Percentiles rank a stretch among this genome's conserved stretches.
These are phyloP conservation scores for Phialophora macrospora DNA, from an alignment of 2,329 filamentous ascomycete species.

Conservation along the genomic window DNA sequence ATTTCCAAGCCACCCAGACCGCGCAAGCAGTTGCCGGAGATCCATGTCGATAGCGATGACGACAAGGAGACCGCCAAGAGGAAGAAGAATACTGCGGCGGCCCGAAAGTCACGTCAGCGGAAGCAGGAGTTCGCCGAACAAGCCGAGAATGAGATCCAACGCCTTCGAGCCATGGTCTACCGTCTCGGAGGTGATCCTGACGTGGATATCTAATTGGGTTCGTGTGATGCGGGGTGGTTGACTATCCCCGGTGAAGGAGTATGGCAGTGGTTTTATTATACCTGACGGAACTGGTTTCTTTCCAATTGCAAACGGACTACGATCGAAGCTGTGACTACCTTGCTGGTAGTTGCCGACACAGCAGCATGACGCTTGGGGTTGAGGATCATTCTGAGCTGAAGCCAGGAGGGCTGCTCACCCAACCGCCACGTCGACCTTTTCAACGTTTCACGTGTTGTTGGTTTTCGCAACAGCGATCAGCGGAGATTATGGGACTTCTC, in stretches of 20 bases:
- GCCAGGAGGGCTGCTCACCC: constrained; percentile 35
- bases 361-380: constrained; percentile 37
- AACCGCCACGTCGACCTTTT: constrained; percentile 32
- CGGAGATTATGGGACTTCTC: constrained; percentile 27
- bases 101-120: constrained; percentile 83
- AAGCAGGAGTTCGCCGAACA: constrained; percentile 76
- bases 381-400: constrained; percentile 30
- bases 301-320: constrained; percentile 29
- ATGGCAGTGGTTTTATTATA: not conserved
- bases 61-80: constrained; percentile 84
- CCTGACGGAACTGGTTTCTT: not conserved
- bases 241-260: not conserved
- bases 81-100: constrained; percentile 84
- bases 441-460: constrained; percentile 21
- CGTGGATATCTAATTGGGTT: constrained; percentile 11
- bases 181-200: constrained; percentile 39
- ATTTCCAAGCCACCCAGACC: constrained; percentile 67
- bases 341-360: constrained; percentile 23
- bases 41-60: constrained; percentile 69
- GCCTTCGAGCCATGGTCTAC: constrained; percentile 36
- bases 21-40: constrained; percentile 77
- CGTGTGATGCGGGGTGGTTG: not conserved
- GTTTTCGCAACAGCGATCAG: constrained; percentile 27
- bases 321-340: constrained; percentile 33
- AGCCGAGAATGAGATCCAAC: constrained; percentile 58